These are phyloP conservation scores for Trypanosoma congolense DNA, from an alignment of 208 protist genomes.

Conservation along the genomic window DNA sequence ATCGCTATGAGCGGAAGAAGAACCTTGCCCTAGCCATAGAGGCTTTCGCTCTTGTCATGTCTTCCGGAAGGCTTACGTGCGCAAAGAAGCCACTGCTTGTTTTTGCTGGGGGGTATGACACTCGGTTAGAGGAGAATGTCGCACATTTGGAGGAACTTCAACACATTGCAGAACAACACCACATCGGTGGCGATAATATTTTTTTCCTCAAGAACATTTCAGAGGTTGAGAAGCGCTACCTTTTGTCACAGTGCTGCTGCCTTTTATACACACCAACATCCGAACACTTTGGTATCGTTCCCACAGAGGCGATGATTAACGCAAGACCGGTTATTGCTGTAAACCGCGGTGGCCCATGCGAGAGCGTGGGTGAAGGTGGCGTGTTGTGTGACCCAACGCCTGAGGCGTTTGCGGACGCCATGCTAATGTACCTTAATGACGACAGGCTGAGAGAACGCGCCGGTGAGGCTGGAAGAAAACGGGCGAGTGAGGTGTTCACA, in stretches of 20 bases:
- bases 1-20: conserved; percentile 98
- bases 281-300: conserved; percentile 96
- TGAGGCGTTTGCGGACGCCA: conserved; percentile 55
- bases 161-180: conserved; percentile 22
- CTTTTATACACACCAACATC: conserved; percentile 92
- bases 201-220: conserved; percentile 83
- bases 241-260: conserved; percentile 69
- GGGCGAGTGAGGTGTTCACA: conserved; percentile 37
- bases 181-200: conserved; percentile 39
- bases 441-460: conserved; percentile 23
- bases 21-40: conserved; percentile 90
- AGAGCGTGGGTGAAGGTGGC: conserved; percentile 79
- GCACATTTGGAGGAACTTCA: conserved; percentile 73
- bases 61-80: not conserved
- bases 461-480: conserved; percentile 38
- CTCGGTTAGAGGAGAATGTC: conserved; percentile 74
- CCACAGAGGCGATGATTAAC: conserved; percentile 78
- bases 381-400: conserved; percentile 52
- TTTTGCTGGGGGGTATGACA: conserved; percentile 87
- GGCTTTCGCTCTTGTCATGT: conserved; percentile 49
- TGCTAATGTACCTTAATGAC: conserved; percentile 34
- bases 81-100: conserved; percentile 46
- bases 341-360: conserved; percentile 89
- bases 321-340: conserved; percentile 88
- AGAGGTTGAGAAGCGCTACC: conserved; percentile 45